Conservation (phyloP, 805 yeast species). For the Starmerella gropengiesseri region DNA sequence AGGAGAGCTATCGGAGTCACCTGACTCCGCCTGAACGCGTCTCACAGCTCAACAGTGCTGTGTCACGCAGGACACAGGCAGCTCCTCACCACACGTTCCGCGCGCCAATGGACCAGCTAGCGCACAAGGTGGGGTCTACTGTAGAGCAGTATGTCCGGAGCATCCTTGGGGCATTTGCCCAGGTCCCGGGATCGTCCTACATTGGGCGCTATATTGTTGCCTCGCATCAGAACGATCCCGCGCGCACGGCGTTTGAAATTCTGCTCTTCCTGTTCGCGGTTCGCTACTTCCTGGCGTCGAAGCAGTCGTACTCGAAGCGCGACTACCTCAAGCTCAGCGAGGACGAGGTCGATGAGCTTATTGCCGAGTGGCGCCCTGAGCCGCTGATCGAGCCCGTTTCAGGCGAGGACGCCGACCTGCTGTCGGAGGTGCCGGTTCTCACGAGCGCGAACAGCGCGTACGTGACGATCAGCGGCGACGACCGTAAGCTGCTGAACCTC, state of each 20-base stretch:
- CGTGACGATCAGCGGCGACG: conserved; percentile 25
- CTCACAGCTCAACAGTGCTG: too few relatives aligned
- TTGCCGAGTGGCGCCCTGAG: conserved; percentile 88
- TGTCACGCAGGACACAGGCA: too few relatives aligned
- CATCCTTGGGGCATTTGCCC: conserved; percentile 15
- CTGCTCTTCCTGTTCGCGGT: conserved; percentile 70
- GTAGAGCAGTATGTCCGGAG: conserved; percentile 21
- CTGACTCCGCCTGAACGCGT: too few relatives aligned
- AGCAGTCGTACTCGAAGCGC: conserved; percentile 62
- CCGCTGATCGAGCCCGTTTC: conserved; percentile 53
- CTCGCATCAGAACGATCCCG: conserved; percentile 88
- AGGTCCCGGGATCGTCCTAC: conserved; percentile 34
- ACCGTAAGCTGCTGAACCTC: conserved; percentile 44
- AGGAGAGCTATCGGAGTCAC: too few relatives aligned
- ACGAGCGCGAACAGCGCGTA: conserved; percentile 41
- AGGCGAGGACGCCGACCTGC: conserved; percentile 38
- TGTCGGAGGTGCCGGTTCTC: conserved; percentile 53
- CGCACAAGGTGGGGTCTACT: conserved; percentile 19
- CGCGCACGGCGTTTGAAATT: conserved; percentile 73
- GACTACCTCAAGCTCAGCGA: conserved; percentile 45
- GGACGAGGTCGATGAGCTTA: conserved; percentile 65
- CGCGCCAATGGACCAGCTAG: conserved; percentile 21
- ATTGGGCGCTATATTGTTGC: conserved; percentile 56
- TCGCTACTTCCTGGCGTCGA: conserved; percentile 68
- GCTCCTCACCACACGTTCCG: too few relatives aligned